phyloP scores from a whole-genome alignment of 306 rosid genomes.

The Vachellia collinsii region DNA sequence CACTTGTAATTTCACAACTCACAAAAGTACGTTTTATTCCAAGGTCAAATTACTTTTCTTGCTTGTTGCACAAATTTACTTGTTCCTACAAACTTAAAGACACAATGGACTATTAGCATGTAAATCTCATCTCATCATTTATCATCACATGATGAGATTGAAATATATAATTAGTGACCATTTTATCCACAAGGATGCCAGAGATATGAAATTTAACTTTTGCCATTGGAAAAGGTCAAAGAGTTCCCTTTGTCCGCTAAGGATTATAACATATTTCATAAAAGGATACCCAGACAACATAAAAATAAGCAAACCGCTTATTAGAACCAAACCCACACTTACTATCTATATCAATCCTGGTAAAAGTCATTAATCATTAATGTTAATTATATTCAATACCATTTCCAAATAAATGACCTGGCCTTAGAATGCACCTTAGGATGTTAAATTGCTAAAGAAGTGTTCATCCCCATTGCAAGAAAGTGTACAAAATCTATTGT shows the following conservation, averaged over 20 bases:
- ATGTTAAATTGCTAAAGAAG: not conserved
- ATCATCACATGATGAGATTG: not conserved
- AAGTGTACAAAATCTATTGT: not conserved
- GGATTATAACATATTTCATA: not conserved
- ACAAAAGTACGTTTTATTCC: not conserved
- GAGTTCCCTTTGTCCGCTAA: not conserved
- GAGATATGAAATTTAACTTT: not conserved
- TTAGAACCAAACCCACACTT: not conserved
- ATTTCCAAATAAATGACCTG: not conserved
- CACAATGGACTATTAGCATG: not conserved
- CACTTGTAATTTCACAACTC: too few species aligned
- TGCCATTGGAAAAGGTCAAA: not conserved
- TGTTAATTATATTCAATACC: not conserved
- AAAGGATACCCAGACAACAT: not conserved
- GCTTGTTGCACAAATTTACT: not conserved
- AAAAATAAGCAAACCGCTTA: not conserved
- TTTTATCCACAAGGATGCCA: not conserved
- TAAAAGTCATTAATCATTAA: not conserved
- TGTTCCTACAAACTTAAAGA: not conserved
- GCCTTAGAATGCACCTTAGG: not conserved
- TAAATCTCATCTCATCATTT: too few species aligned
- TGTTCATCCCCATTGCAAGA: not conserved
- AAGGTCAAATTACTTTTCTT: not conserved
- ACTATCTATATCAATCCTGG: not conserved
- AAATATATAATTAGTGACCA: not conserved